Evolutionary conservation across 2,329 filamentous ascomycete genomes (phyloP).

Genomic region (Hypomyces perniciosus): DNA sequence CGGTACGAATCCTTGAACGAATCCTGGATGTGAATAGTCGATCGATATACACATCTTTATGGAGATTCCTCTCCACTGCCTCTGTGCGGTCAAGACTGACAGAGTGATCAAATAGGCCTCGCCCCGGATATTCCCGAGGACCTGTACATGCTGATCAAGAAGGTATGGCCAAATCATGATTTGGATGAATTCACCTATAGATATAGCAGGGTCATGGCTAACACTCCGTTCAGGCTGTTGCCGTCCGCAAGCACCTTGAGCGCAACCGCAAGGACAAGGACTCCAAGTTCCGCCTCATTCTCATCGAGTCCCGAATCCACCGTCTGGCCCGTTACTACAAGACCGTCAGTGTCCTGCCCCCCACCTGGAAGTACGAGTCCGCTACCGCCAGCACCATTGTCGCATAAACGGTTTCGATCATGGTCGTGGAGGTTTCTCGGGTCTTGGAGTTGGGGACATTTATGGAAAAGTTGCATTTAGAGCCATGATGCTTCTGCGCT

Average conservation of each 20-base stretch:
- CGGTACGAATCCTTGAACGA: constrained; percentile 63
- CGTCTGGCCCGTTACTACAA: constrained; percentile 99
- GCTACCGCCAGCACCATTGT: constrained; percentile 93
- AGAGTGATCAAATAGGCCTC: constrained; percentile 88
- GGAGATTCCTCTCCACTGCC: constrained; percentile 47
- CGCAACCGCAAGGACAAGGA: constrained; percentile 99
- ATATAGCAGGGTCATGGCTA: not conserved
- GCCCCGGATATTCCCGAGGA: constrained; percentile 98
- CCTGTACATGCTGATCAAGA: constrained; percentile 99
- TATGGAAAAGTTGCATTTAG: constrained; percentile 39
- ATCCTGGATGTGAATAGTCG: constrained; percentile 20
- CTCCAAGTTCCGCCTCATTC: constrained; percentile 99
- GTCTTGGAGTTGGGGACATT: constrained; percentile 40
- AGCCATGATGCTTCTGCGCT: constrained; percentile 37
- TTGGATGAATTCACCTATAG: not conserved
- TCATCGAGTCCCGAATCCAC: constrained; percentile 99
- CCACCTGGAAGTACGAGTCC: constrained; percentile 98
- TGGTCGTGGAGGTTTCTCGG: constrained; percentile 29
- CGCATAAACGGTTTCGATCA: constrained; percentile 35
- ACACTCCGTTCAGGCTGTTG: constrained; percentile 62
- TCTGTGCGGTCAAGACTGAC: constrained; percentile 91
- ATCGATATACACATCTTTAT: constrained; percentile 21
- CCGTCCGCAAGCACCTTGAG: constrained; percentile 99
- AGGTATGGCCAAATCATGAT: constrained; percentile 53
- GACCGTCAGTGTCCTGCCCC: constrained; percentile 77